A percentile compares a stretch with the other conserved stretches of the same genome.
These are phyloP conservation scores for Protomyces arabidopsidicola DNA, from an alignment of 1,139 yeast genomes.

Conservation along the genomic window DNA sequence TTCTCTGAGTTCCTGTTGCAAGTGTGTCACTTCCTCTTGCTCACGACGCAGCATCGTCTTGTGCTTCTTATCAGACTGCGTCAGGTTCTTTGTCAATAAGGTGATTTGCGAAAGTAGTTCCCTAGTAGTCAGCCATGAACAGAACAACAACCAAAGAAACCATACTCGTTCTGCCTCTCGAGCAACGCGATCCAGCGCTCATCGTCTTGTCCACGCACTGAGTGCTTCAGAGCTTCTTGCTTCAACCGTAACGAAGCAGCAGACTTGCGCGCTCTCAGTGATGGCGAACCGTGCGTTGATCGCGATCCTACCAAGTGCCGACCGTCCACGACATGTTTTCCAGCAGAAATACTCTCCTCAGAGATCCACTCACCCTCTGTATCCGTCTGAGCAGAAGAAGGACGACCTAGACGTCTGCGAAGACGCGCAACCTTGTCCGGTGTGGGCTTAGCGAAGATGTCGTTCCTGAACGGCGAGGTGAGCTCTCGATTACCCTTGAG, in stretches of 20 bases:
- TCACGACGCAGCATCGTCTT: not conserved
- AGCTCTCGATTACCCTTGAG: not conserved
- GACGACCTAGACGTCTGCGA: not conserved
- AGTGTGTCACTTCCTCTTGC: conserved; percentile 3
- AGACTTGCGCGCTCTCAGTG: not conserved
- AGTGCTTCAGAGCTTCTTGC: not conserved
- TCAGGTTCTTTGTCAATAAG: not conserved
- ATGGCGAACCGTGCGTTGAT: not conserved
- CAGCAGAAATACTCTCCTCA: not conserved
- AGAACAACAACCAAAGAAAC: not conserved
- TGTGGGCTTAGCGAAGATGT: not conserved
- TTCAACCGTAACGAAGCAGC: not conserved
- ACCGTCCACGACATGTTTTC: not conserved
- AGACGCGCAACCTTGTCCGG: not conserved
- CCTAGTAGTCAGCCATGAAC: not conserved
- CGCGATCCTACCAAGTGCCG: not conserved
- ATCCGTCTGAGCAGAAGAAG: not conserved
- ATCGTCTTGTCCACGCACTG: not conserved
- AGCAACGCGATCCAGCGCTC: conserved; percentile 16
- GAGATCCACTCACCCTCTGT: not conserved
- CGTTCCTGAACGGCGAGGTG: not conserved
- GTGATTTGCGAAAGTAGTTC: conserved; percentile 14
- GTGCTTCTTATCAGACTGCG: not conserved
- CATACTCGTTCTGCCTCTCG: conserved; percentile 11
- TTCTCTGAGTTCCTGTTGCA: not conserved